Conservation (phyloP, 2,329 filamentous ascomycete species). For the Penicillium sp. region DNA sequence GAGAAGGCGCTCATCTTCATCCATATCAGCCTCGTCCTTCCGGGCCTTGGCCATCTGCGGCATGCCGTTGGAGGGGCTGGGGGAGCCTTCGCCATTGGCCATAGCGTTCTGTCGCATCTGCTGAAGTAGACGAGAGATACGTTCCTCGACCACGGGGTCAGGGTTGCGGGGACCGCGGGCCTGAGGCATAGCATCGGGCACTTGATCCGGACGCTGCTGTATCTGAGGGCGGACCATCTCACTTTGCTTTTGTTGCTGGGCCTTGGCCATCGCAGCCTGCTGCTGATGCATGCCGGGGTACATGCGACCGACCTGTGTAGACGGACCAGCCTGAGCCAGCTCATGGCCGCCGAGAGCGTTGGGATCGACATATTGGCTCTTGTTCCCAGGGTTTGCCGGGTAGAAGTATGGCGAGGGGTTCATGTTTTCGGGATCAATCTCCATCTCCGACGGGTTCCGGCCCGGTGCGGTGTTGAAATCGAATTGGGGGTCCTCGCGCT, state of each 20-base stretch:
- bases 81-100: constrained; percentile 50
- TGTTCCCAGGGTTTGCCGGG: constrained; percentile 41
- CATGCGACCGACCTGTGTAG: constrained; percentile 66
- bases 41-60: constrained; percentile 69
- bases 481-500: constrained; percentile 48
- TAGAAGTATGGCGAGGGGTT: constrained; percentile 65
- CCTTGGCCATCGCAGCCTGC: constrained; percentile 74
- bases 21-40: constrained; percentile 98
- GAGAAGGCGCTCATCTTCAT: constrained; percentile 89
- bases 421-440: constrained; percentile 69
- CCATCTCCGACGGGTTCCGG: constrained; percentile 56
- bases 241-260: constrained; percentile 64
- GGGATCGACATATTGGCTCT: constrained; percentile 67
- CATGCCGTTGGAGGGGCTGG: constrained; percentile 43
- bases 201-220: constrained; percentile 38
- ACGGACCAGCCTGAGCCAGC: constrained; percentile 50
- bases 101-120: constrained; percentile 80
- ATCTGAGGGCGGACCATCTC: constrained; percentile 58
- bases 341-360: constrained; percentile 67
- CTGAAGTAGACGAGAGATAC: constrained; percentile 87
- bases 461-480: constrained; percentile 68
- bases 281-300: constrained; percentile 95
- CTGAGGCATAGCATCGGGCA: constrained; percentile 27
- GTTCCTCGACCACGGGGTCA: constrained; percentile 80
- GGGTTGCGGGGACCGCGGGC: constrained; percentile 41